Evolutionary conservation across 2,329 filamentous ascomycete genomes (phyloP).

Genomic region (Ophiocordyceps camponoti-saundersi): DNA sequence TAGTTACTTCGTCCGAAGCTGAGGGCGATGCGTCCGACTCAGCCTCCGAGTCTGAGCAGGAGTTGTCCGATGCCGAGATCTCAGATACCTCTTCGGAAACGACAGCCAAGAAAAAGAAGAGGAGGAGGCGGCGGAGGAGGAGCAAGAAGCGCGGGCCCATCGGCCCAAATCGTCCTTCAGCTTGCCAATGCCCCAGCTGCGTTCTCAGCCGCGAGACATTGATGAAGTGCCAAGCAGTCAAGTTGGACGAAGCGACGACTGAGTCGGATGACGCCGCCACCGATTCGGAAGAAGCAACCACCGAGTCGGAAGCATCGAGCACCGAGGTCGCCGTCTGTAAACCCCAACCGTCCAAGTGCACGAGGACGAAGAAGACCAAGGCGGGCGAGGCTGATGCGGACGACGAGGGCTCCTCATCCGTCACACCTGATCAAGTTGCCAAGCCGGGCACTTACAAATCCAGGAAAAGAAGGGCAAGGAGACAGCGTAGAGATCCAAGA

Average conservation of each 20-base stretch:
- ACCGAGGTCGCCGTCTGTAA: slow-evolving; percentile 5
- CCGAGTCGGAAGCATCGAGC: slow-evolving; percentile 1
- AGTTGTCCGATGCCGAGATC: no score
- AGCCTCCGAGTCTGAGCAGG: slow-evolving; percentile 5
- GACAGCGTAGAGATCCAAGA: neutral
- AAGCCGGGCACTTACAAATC: neutral
- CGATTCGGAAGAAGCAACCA: slow-evolving; percentile 5
- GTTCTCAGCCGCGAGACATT: no score
- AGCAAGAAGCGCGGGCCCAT: no score
- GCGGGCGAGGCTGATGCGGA: neutral
- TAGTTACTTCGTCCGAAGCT: slow-evolving; percentile 8
- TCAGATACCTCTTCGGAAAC: no score
- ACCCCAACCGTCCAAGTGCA: neutral
- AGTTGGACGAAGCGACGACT: no score
- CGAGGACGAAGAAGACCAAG: neutral
- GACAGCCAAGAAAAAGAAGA: no score
- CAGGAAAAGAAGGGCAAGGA: neutral
- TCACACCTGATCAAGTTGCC: neutral
- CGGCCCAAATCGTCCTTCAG: no score
- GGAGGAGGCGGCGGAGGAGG: no score
- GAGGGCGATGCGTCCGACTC: slow-evolving; percentile 8
- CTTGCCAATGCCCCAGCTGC: no score
- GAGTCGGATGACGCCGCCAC: neutral
- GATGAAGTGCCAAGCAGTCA: no score
- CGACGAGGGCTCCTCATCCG: neutral